Percentiles rank a stretch among this genome's conserved stretches.
Evolutionary conservation across 768 basidiomycete genomes (phyloP).

Genomic region (Cystobasidium tubakii): DNA sequence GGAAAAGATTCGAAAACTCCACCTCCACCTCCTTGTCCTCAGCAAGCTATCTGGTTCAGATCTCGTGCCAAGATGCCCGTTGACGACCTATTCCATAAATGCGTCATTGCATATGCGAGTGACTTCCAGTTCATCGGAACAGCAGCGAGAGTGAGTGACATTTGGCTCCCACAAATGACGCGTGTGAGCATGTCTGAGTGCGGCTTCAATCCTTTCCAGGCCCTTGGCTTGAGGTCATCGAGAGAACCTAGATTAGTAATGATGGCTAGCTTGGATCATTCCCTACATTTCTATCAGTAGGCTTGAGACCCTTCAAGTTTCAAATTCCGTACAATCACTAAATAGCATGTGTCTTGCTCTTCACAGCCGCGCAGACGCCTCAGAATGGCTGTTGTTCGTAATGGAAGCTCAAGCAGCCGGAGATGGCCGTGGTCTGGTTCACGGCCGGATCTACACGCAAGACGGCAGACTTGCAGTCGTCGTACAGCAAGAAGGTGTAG

Average conservation of each 20-base stretch:
- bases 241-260: conserved; percentile 41
- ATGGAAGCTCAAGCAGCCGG: conserved; percentile 41
- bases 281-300: conserved; percentile 45
- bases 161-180: not conserved
- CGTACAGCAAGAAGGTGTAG: conserved; percentile 37
- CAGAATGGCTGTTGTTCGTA: conserved; percentile 43
- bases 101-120: conserved; percentile 36
- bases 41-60: conserved; percentile 32
- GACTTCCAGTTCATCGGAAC: conserved; percentile 40
- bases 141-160: conserved; percentile 9
- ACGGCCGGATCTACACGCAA: conserved; percentile 43
- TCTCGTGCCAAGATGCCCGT: conserved; percentile 9
- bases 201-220: conserved; percentile 3
- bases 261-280: conserved; percentile 44
- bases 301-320: not conserved
- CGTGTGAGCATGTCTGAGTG: not conserved
- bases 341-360: not conserved
- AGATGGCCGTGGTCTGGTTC: conserved; percentile 41
- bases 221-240: conserved; percentile 33
- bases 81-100: conserved; percentile 36
- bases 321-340: no score
- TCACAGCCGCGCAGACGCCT: conserved; percentile 25
- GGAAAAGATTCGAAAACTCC: conserved; percentile 12
- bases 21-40: conserved; percentile 23
- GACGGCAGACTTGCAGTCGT: conserved; percentile 43